These are phyloP conservation scores for Brasilioporus rufonigricans DNA, from an alignment of 768 basidiomycete genomes.

Conservation along the genomic window DNA sequence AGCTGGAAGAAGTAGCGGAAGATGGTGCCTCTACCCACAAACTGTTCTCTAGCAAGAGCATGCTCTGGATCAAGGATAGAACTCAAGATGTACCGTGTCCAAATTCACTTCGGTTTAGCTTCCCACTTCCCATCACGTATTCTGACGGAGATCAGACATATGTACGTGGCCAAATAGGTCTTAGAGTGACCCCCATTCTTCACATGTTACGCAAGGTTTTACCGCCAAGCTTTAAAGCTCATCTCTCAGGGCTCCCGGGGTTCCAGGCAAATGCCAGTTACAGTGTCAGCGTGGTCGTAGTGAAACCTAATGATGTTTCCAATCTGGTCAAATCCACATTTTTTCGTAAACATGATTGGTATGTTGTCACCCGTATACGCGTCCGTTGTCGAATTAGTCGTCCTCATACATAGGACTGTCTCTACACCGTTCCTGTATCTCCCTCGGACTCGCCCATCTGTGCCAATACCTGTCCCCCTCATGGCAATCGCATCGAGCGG, in stretches of 20 bases:
- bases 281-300: constrained; percentile 49
- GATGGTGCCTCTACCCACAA: constrained; percentile 55
- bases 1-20: constrained; percentile 61
- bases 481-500: constrained; percentile 18
- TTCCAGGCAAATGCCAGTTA: constrained; percentile 68
- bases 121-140: constrained; percentile 60
- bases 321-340: constrained; percentile 51
- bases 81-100: constrained; percentile 47
- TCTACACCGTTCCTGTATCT: constrained; percentile 62
- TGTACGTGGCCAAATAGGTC: constrained; percentile 40
- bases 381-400: neutral
- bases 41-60: constrained; percentile 48
- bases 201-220: constrained; percentile 45
- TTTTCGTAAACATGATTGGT: constrained; percentile 56
- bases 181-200: neutral
- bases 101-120: constrained; percentile 47
- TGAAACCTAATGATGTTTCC: constrained; percentile 43
- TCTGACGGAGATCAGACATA: constrained; percentile 52
- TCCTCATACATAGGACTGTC: constrained; percentile 39
- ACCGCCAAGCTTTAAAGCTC: constrained; percentile 68
- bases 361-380: constrained; percentile 20
- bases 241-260: constrained; percentile 68
- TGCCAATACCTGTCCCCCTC: constrained; percentile 49
- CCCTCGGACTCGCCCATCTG: constrained; percentile 62
- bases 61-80: constrained; percentile 58